Evolutionary conservation across 768 basidiomycete species (phyloP).

Genomic region (Stropharia rugosoannulata): DNA sequence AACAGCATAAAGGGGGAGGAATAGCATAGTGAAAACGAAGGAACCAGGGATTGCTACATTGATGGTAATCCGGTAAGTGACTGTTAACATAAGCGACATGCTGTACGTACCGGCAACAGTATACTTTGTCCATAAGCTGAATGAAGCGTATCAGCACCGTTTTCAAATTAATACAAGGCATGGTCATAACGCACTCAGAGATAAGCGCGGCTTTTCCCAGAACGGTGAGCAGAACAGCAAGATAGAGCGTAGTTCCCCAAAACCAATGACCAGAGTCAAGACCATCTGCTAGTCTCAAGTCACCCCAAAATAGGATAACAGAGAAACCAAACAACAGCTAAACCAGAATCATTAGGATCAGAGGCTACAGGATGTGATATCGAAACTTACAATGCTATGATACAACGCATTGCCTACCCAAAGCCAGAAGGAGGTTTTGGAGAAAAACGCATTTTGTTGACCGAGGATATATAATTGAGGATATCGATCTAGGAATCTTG

Average conservation of each 20-base stretch:
- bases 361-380: background rate
- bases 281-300: conserved; percentile 78
- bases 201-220: conserved; percentile 96
- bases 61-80: conserved; percentile 9
- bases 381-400: conserved; percentile 72
- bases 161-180: background rate
- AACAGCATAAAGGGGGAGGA: conserved; percentile 87
- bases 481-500: conserved; percentile 93
- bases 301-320: conserved; percentile 89
- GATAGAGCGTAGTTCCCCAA: conserved; percentile 97
- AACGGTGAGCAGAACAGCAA: conserved; percentile 90
- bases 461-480: conserved; percentile 95
- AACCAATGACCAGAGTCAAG: conserved; percentile 95
- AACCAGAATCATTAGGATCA: conserved; percentile 2
- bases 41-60: conserved; percentile 90
- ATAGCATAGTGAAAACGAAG: conserved; percentile 94
- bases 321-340: conserved; percentile 89
- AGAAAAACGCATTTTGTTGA: conserved; percentile 93
- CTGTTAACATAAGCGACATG: background rate
- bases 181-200: conserved; percentile 77
- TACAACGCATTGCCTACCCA: conserved; percentile 90
- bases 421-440: conserved; percentile 87
- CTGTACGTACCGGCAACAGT: conserved; percentile 76
- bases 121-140: conserved; percentile 98
- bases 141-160: conserved; percentile 1